phyloP scores from a whole-genome alignment of 1,284 basidiomycete genomes.

The Cronartium quercuum region DNA sequence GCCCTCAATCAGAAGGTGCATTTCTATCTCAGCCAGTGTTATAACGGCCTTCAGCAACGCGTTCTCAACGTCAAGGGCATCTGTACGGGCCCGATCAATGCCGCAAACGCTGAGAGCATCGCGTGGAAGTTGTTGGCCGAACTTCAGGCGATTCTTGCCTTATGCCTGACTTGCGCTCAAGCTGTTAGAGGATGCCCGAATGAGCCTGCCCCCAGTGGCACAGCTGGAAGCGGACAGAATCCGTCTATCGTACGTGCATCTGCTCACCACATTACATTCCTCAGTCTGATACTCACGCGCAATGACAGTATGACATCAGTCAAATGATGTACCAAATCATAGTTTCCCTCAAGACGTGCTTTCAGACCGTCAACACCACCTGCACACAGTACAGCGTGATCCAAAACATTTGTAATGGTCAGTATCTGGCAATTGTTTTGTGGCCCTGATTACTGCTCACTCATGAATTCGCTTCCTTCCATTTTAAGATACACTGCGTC shows the following conservation, averaged over 20 bases:
- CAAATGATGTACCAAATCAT: slow-evolving; percentile 20
- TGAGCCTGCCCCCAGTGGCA: slow-evolving; percentile 9
- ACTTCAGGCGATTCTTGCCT: slow-evolving; percentile 15
- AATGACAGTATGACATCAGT: slow-evolving; percentile 1
- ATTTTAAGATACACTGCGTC: slow-evolving; percentile 16
- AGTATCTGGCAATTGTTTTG: background rate
- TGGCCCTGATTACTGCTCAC: background rate
- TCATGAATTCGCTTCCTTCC: too few species aligned
- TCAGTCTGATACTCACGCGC: background rate
- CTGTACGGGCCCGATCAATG: background rate
- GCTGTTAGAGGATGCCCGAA: slow-evolving; percentile 9
- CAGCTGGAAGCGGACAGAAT: background rate
- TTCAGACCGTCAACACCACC: background rate
- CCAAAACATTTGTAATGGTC: slow-evolving; percentile 11
- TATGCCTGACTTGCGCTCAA: background rate
- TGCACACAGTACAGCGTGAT: slow-evolving; percentile 8
- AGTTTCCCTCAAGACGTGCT: slow-evolving; percentile 14
- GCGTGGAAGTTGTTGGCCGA: slow-evolving; percentile 17
- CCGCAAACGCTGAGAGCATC: slow-evolving; percentile 8
- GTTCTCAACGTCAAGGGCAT: slow-evolving; percentile 5
- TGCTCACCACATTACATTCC: background rate
- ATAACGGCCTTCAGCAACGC: background rate
- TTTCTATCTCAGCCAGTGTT: slow-evolving; percentile 6
- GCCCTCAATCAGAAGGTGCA: background rate
- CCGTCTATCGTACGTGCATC: background rate